Evolutionary conservation across 164 flowering plant species (phyloP), one percentile per base, ranked within the genome.

Genomic region (Hamamelis virginiana): DNA sequence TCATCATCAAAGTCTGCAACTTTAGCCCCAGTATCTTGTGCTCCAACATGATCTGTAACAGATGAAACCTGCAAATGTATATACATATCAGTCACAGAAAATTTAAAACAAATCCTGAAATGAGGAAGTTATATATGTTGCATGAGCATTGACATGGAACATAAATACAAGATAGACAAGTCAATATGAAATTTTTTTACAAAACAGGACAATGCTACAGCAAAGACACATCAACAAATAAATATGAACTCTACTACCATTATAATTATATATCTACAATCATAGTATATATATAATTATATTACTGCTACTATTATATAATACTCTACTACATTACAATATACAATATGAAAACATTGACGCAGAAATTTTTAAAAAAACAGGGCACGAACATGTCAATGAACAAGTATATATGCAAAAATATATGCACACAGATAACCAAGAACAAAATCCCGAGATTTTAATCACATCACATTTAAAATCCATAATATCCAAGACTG

Each of bases 1-100:
- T 91, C 98, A 74, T 94, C 98, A 86, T 94, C 97, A 75, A 94
- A 89, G 62, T 94, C 96, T 16, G 88, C 89, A 62, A 87, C 81
- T 70, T 81, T 89, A 55, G 89, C 78, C 41, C 76, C 86, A 48
- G 77, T 71, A 64, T 89, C 91, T 76, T 83, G 92, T 60, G 68
- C 72, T 48, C 89, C 93, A 66, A 85, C 83, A 80, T 94, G 97
- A 74, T 92, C 98, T 5, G 98, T 89, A 46, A 94, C 97, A 71
- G 94, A 89, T 33, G 98, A 94, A 58, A 93, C 96, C 98, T 91
- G 69, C 21, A 75, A 15, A 28, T 28, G 15, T 11, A 59, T 9
- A 70, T 16, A 60, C 45, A 51, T 12, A 9, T 43, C 8, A 55
- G 55, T 3, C 9, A 67, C 46, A 19, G 1, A 65, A 14, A 46